Percentiles rank a stretch among this genome's conserved stretches.
phyloP scores from a whole-genome alignment of 2,329 filamentous ascomycete species.

The Calcarisporium arbuscula region DNA sequence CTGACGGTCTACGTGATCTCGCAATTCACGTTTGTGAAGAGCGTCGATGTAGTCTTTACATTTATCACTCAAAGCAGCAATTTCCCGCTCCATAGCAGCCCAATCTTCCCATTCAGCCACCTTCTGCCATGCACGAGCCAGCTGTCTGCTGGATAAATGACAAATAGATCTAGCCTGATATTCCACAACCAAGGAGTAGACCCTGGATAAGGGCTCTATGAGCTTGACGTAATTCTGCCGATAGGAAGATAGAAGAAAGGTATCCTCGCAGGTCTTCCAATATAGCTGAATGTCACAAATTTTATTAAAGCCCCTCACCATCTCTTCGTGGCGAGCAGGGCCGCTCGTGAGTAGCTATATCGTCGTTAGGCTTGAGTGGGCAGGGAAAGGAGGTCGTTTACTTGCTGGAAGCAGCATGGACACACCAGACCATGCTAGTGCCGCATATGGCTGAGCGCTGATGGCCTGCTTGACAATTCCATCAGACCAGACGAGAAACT shows the following conservation, averaged over 20 bases:
- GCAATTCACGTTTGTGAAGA: not conserved
- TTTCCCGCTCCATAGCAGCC: constrained; percentile 2
- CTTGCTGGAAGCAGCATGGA: constrained; percentile 16
- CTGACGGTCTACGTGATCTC: not conserved
- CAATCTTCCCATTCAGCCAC: constrained; percentile 9
- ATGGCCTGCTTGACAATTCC: constrained; percentile 14
- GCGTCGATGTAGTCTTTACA: not conserved
- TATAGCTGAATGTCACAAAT: constrained; percentile 12
- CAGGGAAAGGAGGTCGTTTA: not conserved
- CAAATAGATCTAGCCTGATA: constrained; percentile 8
- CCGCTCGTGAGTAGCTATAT: constrained; percentile 11
- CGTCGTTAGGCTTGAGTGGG: not conserved
- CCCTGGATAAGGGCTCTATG: not conserved
- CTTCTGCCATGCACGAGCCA: constrained; percentile 11
- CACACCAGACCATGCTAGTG: constrained; percentile 19
- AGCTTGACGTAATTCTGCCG: not conserved
- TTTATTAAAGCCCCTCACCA: constrained; percentile 16
- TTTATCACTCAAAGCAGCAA: not conserved
- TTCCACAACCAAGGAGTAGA: constrained; percentile 4
- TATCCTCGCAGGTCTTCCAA: constrained; percentile 14
- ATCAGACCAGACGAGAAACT: constrained; percentile 17
- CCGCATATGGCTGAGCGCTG: constrained; percentile 16
- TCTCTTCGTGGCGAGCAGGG: constrained; percentile 10
- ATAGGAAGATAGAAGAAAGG: not conserved
- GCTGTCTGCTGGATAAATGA: constrained; percentile 11